phyloP scores from a whole-genome alignment of 2,329 filamentous ascomycete species.

The Colletotrichum spinosum region DNA sequence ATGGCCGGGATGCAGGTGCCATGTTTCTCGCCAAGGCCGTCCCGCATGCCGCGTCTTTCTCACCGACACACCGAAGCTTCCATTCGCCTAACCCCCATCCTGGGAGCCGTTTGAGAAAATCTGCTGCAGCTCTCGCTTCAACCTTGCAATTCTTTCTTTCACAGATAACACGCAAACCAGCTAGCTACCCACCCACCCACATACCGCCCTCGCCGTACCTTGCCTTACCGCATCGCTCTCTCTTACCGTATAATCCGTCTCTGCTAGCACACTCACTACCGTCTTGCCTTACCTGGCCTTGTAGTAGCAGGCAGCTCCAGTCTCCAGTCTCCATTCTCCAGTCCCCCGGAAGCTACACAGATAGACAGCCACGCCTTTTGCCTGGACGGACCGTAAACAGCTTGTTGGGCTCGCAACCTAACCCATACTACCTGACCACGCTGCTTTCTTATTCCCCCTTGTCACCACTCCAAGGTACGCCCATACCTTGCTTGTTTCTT shows the following conservation, averaged over 20 bases:
- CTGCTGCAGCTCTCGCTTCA: constrained; percentile 17
- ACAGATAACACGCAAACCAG: not conserved
- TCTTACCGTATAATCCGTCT: constrained; percentile 2
- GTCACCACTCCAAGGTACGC: constrained; percentile 4
- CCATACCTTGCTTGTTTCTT: constrained; percentile 22
- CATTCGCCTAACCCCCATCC: constrained; percentile 4
- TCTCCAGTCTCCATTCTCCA: constrained; percentile 14
- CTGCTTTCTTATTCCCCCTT: constrained; percentile 37
- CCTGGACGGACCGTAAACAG: constrained; percentile 33
- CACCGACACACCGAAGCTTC: constrained; percentile 38
- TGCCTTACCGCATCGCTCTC: constrained; percentile 12
- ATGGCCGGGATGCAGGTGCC: constrained; percentile 26
- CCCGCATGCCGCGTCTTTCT: constrained; percentile 35
- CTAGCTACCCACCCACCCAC: not conserved
- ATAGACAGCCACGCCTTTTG: constrained; percentile 7
- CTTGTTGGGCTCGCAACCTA: constrained; percentile 25
- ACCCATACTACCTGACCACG: constrained; percentile 19
- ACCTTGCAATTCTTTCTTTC: not conserved
- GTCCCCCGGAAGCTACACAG: constrained; percentile 1
- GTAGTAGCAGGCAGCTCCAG: not conserved
- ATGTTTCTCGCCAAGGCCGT: constrained; percentile 31
- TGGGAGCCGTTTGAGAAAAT: constrained; percentile 26
- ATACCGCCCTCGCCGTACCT: constrained; percentile 19
- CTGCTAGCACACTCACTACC: not conserved
- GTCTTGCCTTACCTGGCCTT: not conserved